These are phyloP conservation scores for Houttuynia cordata DNA, from an alignment of 164 flowering plant genomes.

Conservation along the genomic window DNA sequence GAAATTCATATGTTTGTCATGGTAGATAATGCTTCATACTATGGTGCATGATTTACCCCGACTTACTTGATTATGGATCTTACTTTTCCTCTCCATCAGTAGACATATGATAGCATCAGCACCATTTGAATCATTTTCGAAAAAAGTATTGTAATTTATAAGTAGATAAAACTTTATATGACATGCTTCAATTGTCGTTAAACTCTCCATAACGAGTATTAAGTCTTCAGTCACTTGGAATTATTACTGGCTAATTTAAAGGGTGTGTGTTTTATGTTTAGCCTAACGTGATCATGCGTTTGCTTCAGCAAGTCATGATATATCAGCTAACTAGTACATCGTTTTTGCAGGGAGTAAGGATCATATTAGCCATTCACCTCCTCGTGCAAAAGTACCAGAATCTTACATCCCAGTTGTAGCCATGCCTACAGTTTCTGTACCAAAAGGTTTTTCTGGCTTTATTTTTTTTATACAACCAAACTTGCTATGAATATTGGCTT, in stretches of 20 bases:
- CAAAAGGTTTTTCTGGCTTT: slow-evolving; percentile 24
- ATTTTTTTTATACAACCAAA: background rate
- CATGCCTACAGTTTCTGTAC: slow-evolving; percentile 15
- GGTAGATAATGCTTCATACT: too few relatives aligned
- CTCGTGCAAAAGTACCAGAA: slow-evolving; percentile 28
- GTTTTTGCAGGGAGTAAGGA: background rate
- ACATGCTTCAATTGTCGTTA: too few relatives aligned
- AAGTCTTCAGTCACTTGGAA: too few relatives aligned
- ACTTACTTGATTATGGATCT: too few relatives aligned
- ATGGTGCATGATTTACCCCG: too few relatives aligned
- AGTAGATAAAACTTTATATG: too few relatives aligned
- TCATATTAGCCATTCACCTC: slow-evolving; percentile 18
- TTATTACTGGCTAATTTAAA: background rate
- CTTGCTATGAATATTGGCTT: background rate
- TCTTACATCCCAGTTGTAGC: slow-evolving; percentile 15
- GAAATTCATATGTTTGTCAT: too few relatives aligned
- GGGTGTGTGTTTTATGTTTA: background rate
- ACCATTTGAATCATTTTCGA: too few relatives aligned
- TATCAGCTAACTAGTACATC: background rate
- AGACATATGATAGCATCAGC: too few relatives aligned
- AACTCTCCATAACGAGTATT: too few relatives aligned
- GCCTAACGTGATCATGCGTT: background rate
- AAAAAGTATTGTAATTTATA: too few relatives aligned
- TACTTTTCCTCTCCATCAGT: too few relatives aligned
- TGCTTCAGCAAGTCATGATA: background rate